phyloP scores from a whole-genome alignment of 768 basidiomycete species.

The Cystofilobasidium ferigula region DNA sequence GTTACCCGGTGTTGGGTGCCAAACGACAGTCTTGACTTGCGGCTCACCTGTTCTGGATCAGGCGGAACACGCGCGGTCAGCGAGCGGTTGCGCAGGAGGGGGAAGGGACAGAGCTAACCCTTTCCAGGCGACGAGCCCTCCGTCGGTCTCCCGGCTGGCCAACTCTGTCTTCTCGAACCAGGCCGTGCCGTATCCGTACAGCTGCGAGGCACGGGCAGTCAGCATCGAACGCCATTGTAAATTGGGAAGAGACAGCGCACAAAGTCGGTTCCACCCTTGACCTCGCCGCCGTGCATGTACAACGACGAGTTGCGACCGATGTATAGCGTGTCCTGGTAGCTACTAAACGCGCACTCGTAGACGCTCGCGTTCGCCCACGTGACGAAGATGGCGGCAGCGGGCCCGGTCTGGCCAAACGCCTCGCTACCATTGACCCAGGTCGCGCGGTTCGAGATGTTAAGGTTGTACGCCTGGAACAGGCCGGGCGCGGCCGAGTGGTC shows the following conservation, averaged over 20 bases:
- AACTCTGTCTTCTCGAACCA: slow-evolving; percentile 52
- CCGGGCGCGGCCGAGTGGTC: background rate
- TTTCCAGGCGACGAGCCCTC: slow-evolving; percentile 56
- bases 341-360: slow-evolving; percentile 32
- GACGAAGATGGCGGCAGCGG: slow-evolving; percentile 54
- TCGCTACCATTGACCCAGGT: slow-evolving; percentile 20
- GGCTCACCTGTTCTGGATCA: background rate
- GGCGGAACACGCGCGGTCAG: background rate
- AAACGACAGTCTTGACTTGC: background rate
- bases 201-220: background rate
- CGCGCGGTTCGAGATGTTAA: slow-evolving; percentile 58
- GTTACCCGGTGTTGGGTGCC: background rate
- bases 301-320: slow-evolving; percentile 32
- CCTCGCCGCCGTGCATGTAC: slow-evolving; percentile 53
- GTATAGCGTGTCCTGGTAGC: too few species aligned
- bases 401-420: slow-evolving; percentile 39
- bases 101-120: slow-evolving; percentile 35
- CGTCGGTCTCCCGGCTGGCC: slow-evolving; percentile 55
- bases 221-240: background rate
- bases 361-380: slow-evolving; percentile 53
- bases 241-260: slow-evolving; percentile 3
- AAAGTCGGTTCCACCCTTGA: slow-evolving; percentile 57
- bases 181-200: slow-evolving; percentile 36
- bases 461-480: slow-evolving; percentile 53
- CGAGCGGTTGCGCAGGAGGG: background rate